Evolutionary conservation across 2,329 filamentous ascomycete species (phyloP).

Genomic region (Colletotrichum camelliae): DNA sequence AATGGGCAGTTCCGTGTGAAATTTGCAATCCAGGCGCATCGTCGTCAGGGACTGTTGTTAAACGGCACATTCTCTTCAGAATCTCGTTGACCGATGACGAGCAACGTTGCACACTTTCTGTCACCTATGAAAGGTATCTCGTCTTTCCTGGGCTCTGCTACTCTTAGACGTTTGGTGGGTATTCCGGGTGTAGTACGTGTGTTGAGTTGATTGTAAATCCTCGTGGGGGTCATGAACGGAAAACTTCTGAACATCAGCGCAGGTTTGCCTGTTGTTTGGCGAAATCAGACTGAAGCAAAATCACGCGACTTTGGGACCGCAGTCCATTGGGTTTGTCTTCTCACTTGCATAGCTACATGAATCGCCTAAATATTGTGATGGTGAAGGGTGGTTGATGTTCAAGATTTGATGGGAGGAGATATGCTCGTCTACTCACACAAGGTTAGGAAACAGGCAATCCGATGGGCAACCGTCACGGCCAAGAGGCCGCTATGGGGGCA

Average conservation of each 20-base stretch:
- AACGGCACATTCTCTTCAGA: not conserved
- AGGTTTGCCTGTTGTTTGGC: accelerated
- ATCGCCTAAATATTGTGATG: not conserved
- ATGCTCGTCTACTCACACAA: no score
- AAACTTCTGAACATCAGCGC: accelerated
- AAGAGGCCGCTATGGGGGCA: no score
- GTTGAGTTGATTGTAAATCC: accelerated
- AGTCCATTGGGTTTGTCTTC: accelerated
- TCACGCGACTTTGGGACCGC: no score
- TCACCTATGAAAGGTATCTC: not conserved
- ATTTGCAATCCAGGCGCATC: not conserved
- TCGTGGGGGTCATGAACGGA: not conserved
- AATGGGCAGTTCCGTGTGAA: accelerated
- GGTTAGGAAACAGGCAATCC: no score
- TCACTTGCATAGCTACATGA: not conserved
- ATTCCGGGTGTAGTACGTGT: not conserved
- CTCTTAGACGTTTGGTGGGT: accelerated
- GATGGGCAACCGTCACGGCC: no score
- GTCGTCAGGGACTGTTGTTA: not conserved
- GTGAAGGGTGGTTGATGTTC: no score
- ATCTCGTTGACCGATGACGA: not conserved
- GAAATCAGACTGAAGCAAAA: not conserved
- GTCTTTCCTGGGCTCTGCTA: accelerated
- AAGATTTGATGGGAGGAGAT: no score
- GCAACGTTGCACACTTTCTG: not conserved